Evolutionary conservation across 2,329 filamentous ascomycete species (phyloP).

Genomic region (Saccharata proteae): DNA sequence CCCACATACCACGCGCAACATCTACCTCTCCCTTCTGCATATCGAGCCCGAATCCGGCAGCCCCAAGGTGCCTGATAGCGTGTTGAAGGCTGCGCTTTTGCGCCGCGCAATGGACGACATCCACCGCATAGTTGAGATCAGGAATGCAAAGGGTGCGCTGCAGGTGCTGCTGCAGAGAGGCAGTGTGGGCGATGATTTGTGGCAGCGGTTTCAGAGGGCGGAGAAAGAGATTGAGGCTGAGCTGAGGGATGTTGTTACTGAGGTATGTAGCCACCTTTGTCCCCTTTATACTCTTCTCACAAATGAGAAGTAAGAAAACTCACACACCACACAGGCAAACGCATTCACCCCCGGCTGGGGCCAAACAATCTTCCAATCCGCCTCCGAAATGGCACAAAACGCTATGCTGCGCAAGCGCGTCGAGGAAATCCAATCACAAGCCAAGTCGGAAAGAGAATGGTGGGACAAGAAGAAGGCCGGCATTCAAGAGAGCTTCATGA

Average conservation of each 20-base stretch:
- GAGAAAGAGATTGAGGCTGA: conserved; percentile 98
- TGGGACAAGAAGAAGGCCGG: conserved; percentile 74
- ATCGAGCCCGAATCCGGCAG: conserved; percentile 54
- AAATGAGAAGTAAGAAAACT: not conserved
- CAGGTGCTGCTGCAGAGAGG: conserved; percentile 74
- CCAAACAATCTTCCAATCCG: conserved; percentile 89
- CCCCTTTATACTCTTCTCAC: conserved; percentile 11
- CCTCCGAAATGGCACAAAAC: conserved; percentile 91
- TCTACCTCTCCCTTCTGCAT: conserved; percentile 88
- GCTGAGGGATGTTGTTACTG: conserved; percentile 81
- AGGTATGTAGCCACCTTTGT: conserved; percentile 50
- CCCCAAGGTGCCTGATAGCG: conserved; percentile 62
- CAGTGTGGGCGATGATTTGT: conserved; percentile 90
- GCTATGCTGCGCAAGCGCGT: conserved; percentile 61
- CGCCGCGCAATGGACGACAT: conserved; percentile 89
- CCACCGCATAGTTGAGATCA: conserved; percentile 76
- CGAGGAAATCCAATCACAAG: conserved; percentile 60
- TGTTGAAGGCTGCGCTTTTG: conserved; percentile 79
- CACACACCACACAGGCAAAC: conserved; percentile 55
- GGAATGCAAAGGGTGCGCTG: conserved; percentile 78
- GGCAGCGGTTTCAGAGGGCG: conserved; percentile 80
- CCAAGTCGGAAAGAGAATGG: conserved; percentile 69
- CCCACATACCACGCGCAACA: conserved; percentile 78
- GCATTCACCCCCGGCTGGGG: conserved; percentile 83
- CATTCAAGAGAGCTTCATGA: conserved; percentile 69